phyloP scores from a whole-genome alignment of 306 rosid genomes.

The Calophaca sinica region DNA sequence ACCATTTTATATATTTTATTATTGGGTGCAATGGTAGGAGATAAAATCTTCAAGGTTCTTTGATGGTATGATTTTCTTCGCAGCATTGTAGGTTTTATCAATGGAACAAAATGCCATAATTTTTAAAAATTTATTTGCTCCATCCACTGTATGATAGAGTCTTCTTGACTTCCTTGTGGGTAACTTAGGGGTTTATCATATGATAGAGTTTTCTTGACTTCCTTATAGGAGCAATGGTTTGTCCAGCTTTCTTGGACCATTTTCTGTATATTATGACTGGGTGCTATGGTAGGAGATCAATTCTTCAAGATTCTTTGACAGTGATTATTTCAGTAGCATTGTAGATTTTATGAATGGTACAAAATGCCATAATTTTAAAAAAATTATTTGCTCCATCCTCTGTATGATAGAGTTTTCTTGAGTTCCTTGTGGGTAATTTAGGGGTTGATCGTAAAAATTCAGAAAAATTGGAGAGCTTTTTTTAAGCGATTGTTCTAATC shows the following conservation, averaged over 20 bases:
- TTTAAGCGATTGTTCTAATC: not conserved
- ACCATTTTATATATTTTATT: not conserved
- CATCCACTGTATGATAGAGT: not conserved
- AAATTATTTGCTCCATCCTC: not conserved
- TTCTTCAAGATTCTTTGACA: not conserved
- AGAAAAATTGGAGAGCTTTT: not conserved
- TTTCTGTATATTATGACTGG: not conserved
- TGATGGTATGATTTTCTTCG: not conserved
- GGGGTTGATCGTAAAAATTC: not conserved
- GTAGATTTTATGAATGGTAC: not conserved
- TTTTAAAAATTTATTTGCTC: not conserved
- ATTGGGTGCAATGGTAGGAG: not conserved
- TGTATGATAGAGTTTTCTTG: not conserved
- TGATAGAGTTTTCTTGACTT: no score
- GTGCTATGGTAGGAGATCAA: not conserved
- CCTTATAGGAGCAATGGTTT: not conserved
- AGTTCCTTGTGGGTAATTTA: not conserved
- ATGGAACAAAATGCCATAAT: not conserved
- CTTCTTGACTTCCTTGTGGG: not conserved
- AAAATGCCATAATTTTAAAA: not conserved
- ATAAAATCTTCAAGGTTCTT: not conserved
- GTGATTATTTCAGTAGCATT: not conserved
- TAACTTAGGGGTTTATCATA: not conserved
- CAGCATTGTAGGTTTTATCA: not conserved
- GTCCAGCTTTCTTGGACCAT: constrained; percentile 24